These are phyloP conservation scores for Neonectria neomacrospora DNA, from an alignment of 2,329 filamentous ascomycete genomes.

Conservation along the genomic window DNA sequence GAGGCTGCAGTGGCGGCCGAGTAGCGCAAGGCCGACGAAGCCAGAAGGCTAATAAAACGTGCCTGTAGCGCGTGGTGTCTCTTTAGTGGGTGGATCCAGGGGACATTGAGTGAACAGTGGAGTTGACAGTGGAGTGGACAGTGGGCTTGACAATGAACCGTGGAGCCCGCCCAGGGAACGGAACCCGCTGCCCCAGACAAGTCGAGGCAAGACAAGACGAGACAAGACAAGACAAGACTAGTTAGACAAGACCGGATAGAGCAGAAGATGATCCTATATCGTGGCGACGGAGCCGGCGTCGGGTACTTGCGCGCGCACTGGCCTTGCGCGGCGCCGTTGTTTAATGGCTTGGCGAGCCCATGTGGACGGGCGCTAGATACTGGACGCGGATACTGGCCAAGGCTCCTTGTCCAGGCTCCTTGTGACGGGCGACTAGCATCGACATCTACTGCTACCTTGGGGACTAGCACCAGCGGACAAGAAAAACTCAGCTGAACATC, in stretches of 20 bases:
- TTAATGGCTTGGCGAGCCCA: constrained; percentile 33
- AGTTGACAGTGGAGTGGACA: not conserved
- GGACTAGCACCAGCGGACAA: not conserved
- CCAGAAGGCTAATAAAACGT: constrained; percentile 31
- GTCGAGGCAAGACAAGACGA: constrained; percentile 1
- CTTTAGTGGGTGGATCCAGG: constrained; percentile 8
- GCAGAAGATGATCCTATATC: not conserved
- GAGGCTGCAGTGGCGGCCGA: constrained; percentile 35
- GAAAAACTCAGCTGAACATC: constrained; percentile 20
- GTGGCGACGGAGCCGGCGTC: constrained; percentile 1
- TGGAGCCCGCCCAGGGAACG: constrained; percentile 20
- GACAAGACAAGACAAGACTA: not conserved
- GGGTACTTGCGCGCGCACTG: too few relatives aligned
- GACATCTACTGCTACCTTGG: not conserved
- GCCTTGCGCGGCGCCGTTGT: constrained; percentile 22
- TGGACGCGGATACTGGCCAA: constrained; percentile 1
- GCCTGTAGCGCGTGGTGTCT: constrained; percentile 31
- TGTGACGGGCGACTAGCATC: not conserved
- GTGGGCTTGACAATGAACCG: constrained; percentile 12
- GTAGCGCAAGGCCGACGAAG: constrained; percentile 30
- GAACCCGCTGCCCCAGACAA: constrained; percentile 3
- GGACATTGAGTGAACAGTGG: not conserved
- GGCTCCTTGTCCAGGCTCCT: constrained; percentile 12
- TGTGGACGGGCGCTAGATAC: constrained; percentile 24
- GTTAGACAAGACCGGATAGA: too few relatives aligned